Evolutionary conservation across 1,284 basidiomycete species (phyloP).

Genomic region (Fistulinella staudtii): DNA sequence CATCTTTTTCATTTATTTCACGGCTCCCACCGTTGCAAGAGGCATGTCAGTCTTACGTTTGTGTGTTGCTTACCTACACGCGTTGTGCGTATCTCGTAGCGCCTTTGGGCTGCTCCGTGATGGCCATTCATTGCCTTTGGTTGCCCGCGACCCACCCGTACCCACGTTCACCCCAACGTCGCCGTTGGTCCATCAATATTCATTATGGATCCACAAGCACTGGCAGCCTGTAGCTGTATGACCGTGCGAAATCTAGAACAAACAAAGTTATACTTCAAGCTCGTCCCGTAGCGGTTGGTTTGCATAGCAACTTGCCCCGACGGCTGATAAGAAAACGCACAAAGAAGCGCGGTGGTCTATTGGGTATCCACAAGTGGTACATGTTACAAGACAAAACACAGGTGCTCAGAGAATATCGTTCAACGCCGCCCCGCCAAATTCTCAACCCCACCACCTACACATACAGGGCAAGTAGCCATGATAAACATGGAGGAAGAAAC

Average conservation of each 20-base stretch:
- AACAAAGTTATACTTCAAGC: background rate
- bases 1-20: slow-evolving; percentile 3
- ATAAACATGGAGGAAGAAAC: slow-evolving; percentile 1
- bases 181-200: background rate
- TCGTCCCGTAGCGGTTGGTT: no score
- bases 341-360: slow-evolving; percentile 16
- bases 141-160: background rate
- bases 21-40: slow-evolving; percentile 9
- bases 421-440: slow-evolving; percentile 13
- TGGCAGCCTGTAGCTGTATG: background rate
- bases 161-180: slow-evolving; percentile 4
- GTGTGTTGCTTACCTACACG: background rate
- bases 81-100: background rate
- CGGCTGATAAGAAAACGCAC: background rate
- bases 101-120: slow-evolving; percentile 1
- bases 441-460: slow-evolving; percentile 18
- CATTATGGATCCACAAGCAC: no score
- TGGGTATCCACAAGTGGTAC: slow-evolving; percentile 26
- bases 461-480: slow-evolving; percentile 25
- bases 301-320: no score
- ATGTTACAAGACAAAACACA: slow-evolving; percentile 22
- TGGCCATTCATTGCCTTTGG: slow-evolving; percentile 1
- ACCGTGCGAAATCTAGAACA: background rate
- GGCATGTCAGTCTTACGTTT: slow-evolving; percentile 13
- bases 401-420: slow-evolving; percentile 19